Conservation (phyloP, 1,139 yeast genomes). For the Yamadazyma conglobata region DNA sequence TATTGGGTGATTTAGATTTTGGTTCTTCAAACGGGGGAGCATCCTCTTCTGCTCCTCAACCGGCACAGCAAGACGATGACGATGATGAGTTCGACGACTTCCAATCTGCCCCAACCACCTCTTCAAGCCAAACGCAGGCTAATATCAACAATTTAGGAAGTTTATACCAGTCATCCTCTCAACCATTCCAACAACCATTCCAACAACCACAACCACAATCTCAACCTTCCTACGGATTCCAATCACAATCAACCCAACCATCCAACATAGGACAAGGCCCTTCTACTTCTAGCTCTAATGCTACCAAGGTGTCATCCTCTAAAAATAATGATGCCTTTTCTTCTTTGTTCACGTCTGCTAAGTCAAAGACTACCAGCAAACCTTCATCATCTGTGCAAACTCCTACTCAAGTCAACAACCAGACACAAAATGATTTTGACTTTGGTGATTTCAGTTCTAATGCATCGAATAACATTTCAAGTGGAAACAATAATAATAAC, state of each 20-base stretch:
- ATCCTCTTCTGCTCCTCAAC: conserved; percentile 18
- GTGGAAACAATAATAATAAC: conserved; percentile 10
- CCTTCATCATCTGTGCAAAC: conserved; percentile 12
- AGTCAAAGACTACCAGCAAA: conserved; percentile 33
- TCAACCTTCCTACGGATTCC: conserved; percentile 10
- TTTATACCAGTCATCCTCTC: conserved; percentile 15
- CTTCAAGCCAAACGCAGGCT: conserved; percentile 40
- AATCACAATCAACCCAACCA: conserved; percentile 1
- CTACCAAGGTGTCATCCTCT: conserved; percentile 8
- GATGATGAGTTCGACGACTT: conserved; percentile 96
- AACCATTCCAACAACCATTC: conserved; percentile 8
- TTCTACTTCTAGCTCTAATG: conserved; percentile 26
- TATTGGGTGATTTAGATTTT: conserved; percentile 54
- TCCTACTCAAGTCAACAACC: conserved; percentile 22
- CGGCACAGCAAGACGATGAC: conserved; percentile 35
- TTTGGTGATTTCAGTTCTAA: conserved; percentile 23
- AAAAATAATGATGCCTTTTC: conserved; percentile 68
- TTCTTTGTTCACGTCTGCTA: conserved; percentile 72
- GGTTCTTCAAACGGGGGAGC: conserved; percentile 27
- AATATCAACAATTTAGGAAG: conserved; percentile 15
- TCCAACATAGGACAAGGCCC: conserved; percentile 28
- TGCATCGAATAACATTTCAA: conserved; percentile 9
- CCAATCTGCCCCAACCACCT: conserved; percentile 60
- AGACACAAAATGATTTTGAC: conserved; percentile 17
- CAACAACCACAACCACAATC: conserved; percentile 15